Conservation (phyloP, 257 asterid species). For the Salvia miltiorrhiza region DNA sequence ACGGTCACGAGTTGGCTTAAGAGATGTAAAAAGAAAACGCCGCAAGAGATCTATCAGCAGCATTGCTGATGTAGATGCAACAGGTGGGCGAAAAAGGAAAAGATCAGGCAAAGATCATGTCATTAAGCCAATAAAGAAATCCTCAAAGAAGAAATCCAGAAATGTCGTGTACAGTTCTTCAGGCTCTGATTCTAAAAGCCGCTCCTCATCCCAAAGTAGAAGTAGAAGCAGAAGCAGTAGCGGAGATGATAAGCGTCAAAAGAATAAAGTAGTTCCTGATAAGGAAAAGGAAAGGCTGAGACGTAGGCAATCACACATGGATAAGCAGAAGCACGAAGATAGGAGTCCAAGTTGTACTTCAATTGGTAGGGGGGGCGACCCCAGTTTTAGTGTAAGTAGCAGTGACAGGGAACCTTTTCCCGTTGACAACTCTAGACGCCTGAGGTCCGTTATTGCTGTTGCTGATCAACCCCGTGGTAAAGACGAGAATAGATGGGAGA, state of each 20-base stretch:
- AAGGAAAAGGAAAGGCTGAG: slow-evolving; percentile 22
- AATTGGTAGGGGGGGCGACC: slow-evolving; percentile 28
- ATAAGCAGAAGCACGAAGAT: slow-evolving; percentile 24
- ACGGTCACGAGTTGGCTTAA: slow-evolving; percentile 18
- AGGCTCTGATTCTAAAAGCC: slow-evolving; percentile 57
- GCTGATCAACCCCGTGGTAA: slow-evolving; percentile 33
- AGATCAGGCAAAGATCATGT: slow-evolving; percentile 37
- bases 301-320: slow-evolving; percentile 24
- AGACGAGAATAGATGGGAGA: slow-evolving; percentile 39
- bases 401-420: slow-evolving; percentile 30
- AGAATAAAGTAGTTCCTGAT: slow-evolving; percentile 5
- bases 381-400: slow-evolving; percentile 25
- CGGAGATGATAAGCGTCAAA: slow-evolving; percentile 27
- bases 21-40: slow-evolving; percentile 32
- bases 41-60: slow-evolving; percentile 38
- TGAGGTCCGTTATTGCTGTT: slow-evolving; percentile 68
- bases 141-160: slow-evolving; percentile 47
- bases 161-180: slow-evolving; percentile 46
- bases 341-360: slow-evolving; percentile 46
- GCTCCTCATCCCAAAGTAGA: slow-evolving; percentile 42
- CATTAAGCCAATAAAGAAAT: slow-evolving; percentile 42
- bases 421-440: slow-evolving; percentile 48
- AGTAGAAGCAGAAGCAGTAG: slow-evolving; percentile 33
- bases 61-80: slow-evolving; percentile 28
- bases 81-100: slow-evolving; percentile 48